These are phyloP conservation scores for Xerophyta viscosa DNA, from an alignment of 106 monocot genomes.

Conservation along the genomic window DNA sequence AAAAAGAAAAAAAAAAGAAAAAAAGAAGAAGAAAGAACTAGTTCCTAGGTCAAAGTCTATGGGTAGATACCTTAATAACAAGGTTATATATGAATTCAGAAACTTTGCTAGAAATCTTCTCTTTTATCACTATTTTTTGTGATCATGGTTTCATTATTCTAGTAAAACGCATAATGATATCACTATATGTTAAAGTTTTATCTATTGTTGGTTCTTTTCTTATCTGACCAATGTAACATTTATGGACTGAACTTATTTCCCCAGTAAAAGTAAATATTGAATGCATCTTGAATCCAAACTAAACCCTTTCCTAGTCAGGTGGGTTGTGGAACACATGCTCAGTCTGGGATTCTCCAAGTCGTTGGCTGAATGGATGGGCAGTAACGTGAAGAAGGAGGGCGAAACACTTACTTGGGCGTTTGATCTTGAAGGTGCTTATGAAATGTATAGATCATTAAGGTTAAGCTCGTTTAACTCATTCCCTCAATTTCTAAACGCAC, in stretches of 20 bases:
- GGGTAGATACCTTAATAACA: too few relatives aligned
- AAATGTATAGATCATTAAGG: conserved; percentile 86
- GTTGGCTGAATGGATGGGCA: conserved; percentile 89
- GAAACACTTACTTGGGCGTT: conserved; percentile 69
- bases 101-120: too few relatives aligned
- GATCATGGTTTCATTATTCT: too few relatives aligned
- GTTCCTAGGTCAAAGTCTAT: too few relatives aligned
- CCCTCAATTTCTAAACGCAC: too few relatives aligned
- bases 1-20: too few relatives aligned
- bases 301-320: conserved; percentile 31
- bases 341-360: conserved; percentile 74
- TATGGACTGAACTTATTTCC: not conserved
- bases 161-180: too few relatives aligned
- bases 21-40: too few relatives aligned
- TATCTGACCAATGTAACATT: not conserved
- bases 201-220: too few relatives aligned
- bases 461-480: conserved; percentile 8
- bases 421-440: conserved; percentile 68
- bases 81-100: too few relatives aligned
- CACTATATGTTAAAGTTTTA: too few relatives aligned
- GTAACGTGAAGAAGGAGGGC: conserved; percentile 72
- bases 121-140: too few relatives aligned
- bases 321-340: conserved; percentile 89
- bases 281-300: not conserved
- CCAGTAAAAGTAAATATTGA: not conserved